These are phyloP conservation scores for Eucommia ulmoides DNA, from an alignment of 257 asterid species.

Conservation along the genomic window DNA sequence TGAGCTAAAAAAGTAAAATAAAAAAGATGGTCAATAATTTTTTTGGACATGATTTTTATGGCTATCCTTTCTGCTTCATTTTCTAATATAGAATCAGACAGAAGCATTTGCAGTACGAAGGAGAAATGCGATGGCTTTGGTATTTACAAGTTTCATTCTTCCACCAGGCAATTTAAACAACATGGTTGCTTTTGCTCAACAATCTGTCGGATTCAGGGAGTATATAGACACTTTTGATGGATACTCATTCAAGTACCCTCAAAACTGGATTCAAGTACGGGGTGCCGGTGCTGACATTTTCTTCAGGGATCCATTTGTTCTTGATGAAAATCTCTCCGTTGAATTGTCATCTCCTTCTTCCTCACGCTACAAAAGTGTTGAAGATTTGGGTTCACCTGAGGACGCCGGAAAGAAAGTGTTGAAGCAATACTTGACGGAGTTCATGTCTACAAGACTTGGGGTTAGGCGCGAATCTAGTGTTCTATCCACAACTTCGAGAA, in stretches of 20 bases:
- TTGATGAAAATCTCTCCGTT: conserved; percentile 76
- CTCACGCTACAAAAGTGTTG: conserved; percentile 60
- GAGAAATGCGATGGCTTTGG: conserved; percentile 54
- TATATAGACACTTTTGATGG: conserved; percentile 80
- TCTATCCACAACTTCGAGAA: conserved; percentile 70
- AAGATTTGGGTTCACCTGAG: conserved; percentile 83
- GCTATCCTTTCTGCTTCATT: no score
- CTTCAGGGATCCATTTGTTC: conserved; percentile 91
- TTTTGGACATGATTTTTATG: no score
- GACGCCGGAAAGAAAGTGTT: conserved; percentile 74
- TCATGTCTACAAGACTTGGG: conserved; percentile 97
- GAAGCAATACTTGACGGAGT: conserved; percentile 81
- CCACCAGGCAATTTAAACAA: conserved; percentile 18
- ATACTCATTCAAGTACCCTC: conserved; percentile 70
- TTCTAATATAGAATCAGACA: conserved; percentile 67
- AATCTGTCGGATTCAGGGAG: conserved; percentile 52
- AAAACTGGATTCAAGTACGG: conserved; percentile 89
- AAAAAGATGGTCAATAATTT: no score
- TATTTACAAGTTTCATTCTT: conserved; percentile 46
- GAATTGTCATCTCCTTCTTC: conserved; percentile 92
- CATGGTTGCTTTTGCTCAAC: conserved; percentile 29
- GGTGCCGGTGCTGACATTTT: conserved; percentile 97
- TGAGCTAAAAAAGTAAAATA: no score
- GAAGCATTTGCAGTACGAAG: conserved; percentile 92
- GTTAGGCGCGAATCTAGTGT: conserved; percentile 69